Base-by-base conservation (phyloP, 345 rosid species). In the Mercurialis annua region DNA sequence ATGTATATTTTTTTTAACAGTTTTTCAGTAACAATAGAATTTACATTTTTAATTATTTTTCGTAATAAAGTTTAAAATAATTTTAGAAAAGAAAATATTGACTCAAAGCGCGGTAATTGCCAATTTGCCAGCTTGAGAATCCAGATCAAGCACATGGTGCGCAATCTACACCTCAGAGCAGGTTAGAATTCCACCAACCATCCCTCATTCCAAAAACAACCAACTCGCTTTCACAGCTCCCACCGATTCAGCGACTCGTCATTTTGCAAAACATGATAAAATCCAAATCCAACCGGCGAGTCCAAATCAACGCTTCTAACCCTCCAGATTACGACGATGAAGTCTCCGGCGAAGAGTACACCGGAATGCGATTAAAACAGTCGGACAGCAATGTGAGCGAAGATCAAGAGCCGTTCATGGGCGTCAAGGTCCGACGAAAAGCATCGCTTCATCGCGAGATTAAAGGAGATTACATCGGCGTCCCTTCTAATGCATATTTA, bases 401-500 rank as follows among this genome's bases (percentile, higher is more conserved):
- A 15, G 86, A 81, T 73, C 96, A 83, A 59, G 96, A 85, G 81
- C 97, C 95, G 18, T 91, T 94, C 79, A 86, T 83, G 79, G 96
- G 99, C 62, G 73, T 74, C 68, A 87, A 91, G 79, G 89, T 87
- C 43, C 80, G 96, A 62, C 67, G 99, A 69, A 87, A 83, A 75
- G 96, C 96, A 1, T 94, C 96, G 67, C 87, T 85, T 50, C 87
- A 79, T 57, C 79, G 95, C 53, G 97, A 91, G 49, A 82, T 71
- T 68, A 82, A 78, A 65, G 99, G 99, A 54, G 99, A 94, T 51
- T 87, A 94, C 70, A 79, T 94, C n/a, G 91, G 83, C 77, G 90
- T 94, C 15, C 81, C 83, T 33, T 76, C 96, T 46, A 80, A 78
- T 42, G 92, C 97, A 38, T 77, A 73, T 34, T 66, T 91, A 72